Conservation (phyloP, 495 filamentous ascomycete species). For the Xeromyces bisporus region DNA sequence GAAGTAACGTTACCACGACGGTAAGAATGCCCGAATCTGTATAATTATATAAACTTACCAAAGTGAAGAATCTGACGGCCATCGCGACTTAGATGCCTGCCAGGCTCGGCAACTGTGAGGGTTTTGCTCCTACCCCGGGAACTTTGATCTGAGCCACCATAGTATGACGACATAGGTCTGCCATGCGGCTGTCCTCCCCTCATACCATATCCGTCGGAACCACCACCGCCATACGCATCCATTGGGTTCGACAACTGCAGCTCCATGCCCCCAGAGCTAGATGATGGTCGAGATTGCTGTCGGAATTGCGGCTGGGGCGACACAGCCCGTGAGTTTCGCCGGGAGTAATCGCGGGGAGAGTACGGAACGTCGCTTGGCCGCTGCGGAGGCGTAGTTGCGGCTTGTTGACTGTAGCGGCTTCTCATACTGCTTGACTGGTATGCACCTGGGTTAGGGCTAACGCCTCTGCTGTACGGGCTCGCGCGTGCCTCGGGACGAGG, state of each 20-base stretch:
- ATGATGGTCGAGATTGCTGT: constrained; percentile 45
- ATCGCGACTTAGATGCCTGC: constrained; percentile 63
- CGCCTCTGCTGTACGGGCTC: constrained; percentile 13
- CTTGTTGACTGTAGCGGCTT: constrained; percentile 24
- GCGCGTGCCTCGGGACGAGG: constrained; percentile 4
- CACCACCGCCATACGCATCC: constrained; percentile 29
- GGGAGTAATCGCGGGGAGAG: constrained; percentile 30
- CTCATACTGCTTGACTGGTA: constrained; percentile 28
- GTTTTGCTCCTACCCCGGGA: constrained; percentile 64
- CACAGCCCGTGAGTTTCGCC: constrained; percentile 40
- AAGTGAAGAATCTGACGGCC: constrained; percentile 81
- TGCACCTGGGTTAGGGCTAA: constrained; percentile 18
- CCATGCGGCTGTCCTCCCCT: constrained; percentile 22
- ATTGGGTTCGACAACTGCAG: constrained; percentile 48
- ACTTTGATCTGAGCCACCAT: constrained; percentile 33
- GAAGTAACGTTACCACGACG: neutral
- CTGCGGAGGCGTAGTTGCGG: constrained; percentile 23
- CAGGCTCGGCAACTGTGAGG: constrained; percentile 39
- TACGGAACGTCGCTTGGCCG: constrained; percentile 40
- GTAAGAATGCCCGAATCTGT: neutral
- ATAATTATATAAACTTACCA: constrained; percentile 54
- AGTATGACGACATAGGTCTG: constrained; percentile 41
- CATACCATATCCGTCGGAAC: constrained; percentile 37
- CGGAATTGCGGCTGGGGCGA: constrained; percentile 42
- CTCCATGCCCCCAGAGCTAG: constrained; percentile 60